Evolutionary conservation across 2,329 filamentous ascomycete species (phyloP).

Genomic region (Clonostachys solani): DNA sequence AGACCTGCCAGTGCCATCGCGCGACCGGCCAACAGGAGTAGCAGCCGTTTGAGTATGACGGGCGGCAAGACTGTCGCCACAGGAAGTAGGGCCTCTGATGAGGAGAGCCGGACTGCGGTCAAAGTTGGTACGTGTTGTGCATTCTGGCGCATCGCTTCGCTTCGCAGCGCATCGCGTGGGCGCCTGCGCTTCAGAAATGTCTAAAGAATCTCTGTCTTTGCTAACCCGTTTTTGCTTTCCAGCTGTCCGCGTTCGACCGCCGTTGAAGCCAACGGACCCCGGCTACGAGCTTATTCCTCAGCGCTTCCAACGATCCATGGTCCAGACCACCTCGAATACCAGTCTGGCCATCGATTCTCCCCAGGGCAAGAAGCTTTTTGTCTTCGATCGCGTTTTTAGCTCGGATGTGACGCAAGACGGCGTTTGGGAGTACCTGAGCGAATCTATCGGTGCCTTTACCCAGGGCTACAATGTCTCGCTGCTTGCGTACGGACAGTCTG

Average conservation of each 20-base stretch:
- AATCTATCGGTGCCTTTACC: constrained; percentile 84
- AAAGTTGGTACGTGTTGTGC: constrained; percentile 77
- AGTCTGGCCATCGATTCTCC: constrained; percentile 85
- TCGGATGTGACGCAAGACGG: constrained; percentile 82
- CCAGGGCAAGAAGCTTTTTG: constrained; percentile 89
- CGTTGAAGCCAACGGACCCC: constrained; percentile 77
- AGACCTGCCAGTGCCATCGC: constrained; percentile 81
- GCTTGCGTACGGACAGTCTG: constrained; percentile 94
- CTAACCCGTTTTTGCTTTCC: constrained; percentile 4
- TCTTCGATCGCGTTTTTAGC: constrained; percentile 92
- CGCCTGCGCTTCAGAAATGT: neutral
- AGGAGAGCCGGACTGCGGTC: constrained; percentile 85
- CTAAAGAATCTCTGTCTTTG: neutral
- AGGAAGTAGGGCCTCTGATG: constrained; percentile 81
- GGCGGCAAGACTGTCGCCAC: constrained; percentile 54
- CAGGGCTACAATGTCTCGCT: constrained; percentile 99
- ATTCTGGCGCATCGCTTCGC: neutral
- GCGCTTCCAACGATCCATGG: constrained; percentile 88
- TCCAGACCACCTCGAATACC: constrained; percentile 82
- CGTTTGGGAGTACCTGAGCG: constrained; percentile 88
- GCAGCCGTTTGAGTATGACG: constrained; percentile 79
- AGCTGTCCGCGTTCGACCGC: constrained; percentile 92
- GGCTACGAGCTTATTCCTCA: constrained; percentile 94
- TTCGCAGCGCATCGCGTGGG: neutral
- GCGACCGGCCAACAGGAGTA: constrained; percentile 67